Evolutionary conservation across 257 asterid genomes (phyloP).

Genomic region (Solanum neorickii): DNA sequence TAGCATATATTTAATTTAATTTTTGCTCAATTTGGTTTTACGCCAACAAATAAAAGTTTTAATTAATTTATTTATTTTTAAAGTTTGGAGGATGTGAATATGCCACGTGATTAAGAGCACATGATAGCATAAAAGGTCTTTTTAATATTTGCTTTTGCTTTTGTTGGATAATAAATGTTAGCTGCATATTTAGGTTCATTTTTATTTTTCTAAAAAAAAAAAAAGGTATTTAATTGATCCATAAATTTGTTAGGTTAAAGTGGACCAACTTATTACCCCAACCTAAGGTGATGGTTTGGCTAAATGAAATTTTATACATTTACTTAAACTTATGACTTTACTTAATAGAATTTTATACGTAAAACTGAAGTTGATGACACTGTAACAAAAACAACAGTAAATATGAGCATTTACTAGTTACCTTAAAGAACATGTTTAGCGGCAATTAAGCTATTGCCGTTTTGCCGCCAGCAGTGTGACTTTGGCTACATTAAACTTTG

Average conservation of each 20-base stretch:
- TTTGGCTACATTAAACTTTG: background rate
- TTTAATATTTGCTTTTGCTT: background rate
- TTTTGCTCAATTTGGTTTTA: background rate
- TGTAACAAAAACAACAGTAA: background rate
- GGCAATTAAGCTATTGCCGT: background rate
- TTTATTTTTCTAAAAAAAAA: background rate
- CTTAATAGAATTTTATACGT: background rate
- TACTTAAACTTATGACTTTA: background rate
- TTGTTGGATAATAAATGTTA: background rate
- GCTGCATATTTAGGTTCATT: background rate
- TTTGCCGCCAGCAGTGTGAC: background rate
- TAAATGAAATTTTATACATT: background rate
- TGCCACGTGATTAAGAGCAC: background rate
- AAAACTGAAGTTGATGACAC: background rate
- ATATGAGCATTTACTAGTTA: too few species aligned
- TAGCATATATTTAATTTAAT: background rate
- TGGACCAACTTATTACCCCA: background rate
- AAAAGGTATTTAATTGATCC: background rate
- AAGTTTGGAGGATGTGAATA: background rate
- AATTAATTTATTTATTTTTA: background rate
- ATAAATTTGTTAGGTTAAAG: background rate
- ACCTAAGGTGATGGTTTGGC: background rate
- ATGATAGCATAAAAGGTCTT: background rate
- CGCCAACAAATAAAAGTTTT: background rate
- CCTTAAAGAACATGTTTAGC: background rate